Conservation (phyloP, 192 early-diverging fungal genomes). For the Linnemannia schmuckeri region DNA sequence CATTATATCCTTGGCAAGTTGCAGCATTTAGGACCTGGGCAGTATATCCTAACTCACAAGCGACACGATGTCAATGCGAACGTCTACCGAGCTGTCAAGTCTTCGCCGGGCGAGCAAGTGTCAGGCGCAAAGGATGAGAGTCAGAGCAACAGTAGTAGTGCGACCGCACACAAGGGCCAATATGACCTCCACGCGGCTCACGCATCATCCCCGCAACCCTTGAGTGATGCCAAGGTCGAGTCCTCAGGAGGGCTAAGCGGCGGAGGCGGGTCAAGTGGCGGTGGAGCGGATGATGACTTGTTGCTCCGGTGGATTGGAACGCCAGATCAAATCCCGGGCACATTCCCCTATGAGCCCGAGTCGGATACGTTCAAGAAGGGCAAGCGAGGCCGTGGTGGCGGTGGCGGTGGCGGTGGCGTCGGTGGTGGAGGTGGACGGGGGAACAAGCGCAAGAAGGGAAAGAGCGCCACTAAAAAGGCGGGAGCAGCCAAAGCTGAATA, state of each 20-base stretch:
- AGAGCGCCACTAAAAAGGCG: background rate
- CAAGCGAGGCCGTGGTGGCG: constrained; percentile 6
- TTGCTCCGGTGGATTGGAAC: constrained; percentile 44
- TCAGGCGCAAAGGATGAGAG: background rate
- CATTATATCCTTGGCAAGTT: constrained; percentile 43
- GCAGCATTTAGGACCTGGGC: constrained; percentile 26
- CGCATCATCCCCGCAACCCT: constrained; percentile 21
- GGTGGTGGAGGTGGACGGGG: constrained; percentile 4
- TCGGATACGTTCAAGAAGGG: background rate
- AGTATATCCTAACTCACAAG: constrained; percentile 43
- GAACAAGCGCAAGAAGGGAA: constrained; percentile 3
- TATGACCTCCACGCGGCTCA: constrained; percentile 55
- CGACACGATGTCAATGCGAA: constrained; percentile 38
- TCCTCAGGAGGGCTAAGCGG: background rate
- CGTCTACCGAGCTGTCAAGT: constrained; percentile 29
- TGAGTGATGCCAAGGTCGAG: constrained; percentile 10
- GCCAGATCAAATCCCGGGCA: constrained; percentile 45
- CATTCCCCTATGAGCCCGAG: constrained; percentile 42
- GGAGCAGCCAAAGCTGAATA: background rate
- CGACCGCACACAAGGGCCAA: constrained; percentile 1
- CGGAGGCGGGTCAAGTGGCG: background rate
- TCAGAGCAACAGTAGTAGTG: background rate
- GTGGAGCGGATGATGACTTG: constrained; percentile 30
- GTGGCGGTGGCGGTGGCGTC: constrained; percentile 8
- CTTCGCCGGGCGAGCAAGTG: background rate